Base-by-base conservation (phyloP, 768 basidiomycete species). In the Atractiella rhizophila region DNA sequence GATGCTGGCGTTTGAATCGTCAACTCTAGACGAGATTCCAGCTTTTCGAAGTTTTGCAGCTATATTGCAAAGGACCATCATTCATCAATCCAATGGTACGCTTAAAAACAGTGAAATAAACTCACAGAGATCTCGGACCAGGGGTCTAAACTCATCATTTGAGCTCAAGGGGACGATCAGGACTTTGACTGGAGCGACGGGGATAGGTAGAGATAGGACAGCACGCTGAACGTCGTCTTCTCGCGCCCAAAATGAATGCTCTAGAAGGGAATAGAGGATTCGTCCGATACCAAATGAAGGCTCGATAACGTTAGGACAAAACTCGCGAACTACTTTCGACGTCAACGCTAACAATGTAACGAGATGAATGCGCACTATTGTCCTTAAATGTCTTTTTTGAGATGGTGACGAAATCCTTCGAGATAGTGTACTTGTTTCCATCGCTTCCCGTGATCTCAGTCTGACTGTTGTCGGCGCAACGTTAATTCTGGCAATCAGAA, bases 241-340 rank as follows among this genome's bases (percentile, higher is more conserved):
- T 56, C 91, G 72, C 45, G 70, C 70, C 91, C 88, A 96, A 67
- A 75, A 98, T 52, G 70, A 73, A 64, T 96, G 91, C 59, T 98
- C 91, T 26, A 98, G 71, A 38, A 96, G 66, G 23, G 71, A 73
- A 59, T 94, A 94, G 34, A 94, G 65, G 53, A 96, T 91, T 40
- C 88, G 82, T 40, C 88, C 88, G 50, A 96, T 71, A 45, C 91
- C 88, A 60, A 94, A 91, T 4, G 91, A 98, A 19, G 91, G 86
- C 58, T 94, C 88, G 58, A 96, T 88, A 59, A 98, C 91, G 60
- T 94, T 96, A 28, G 88, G 91, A 41, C 73, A 82, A 62, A 69
- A 91, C 61, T 94, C 86, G 49, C 88, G 80, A 49, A 81, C 85
- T 91, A 55, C n/a, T n/a, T n/a, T n/a, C n/a, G n/a, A n/a, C n/a